Base-by-base conservation (phyloP, 495 filamentous ascomycete genomes). In the Cercophora sp. region DNA sequence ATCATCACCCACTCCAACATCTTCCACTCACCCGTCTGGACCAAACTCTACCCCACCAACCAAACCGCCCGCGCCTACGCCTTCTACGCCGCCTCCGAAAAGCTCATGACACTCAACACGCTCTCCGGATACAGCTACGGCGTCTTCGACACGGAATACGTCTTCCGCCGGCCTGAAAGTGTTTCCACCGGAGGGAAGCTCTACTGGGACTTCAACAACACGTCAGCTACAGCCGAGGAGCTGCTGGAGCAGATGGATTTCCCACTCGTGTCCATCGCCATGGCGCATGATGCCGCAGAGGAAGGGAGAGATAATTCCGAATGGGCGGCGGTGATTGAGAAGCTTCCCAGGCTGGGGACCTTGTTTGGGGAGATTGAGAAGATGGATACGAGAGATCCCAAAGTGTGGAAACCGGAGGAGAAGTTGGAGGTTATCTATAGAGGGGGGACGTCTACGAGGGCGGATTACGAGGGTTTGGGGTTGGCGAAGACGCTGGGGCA, bases 101-200 rank as follows among this genome's bases (percentile, higher is more conserved):
- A 26, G 19, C 31, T 42, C 2, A 44, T 40, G 5, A 18, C 45
- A 0, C 35, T 31, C 37, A 32, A 41, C 19, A 43, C 42, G 26
- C 3, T 18, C 22, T 70, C 66, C 18, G 73, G 72, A 19, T 43
- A 72, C 5, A 70, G 67, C 3, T 73, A 59, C 43, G 70, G 72
- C 48, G 64, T 78, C 13, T 76, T 76, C 64, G 70, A 78, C 61
- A 71, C 52, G 11, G 57, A 75, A 8, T 76, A 75, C 53, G 42
- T 55, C 9, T 79, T 69, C 64, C 74, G 72, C 54, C 56, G 55
- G 1, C 60, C 70, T 29, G 65, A 65, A 25, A 72, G 70, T 3
- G 67, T 46, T 1, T 60, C 63, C 8, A 65, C 62, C 6, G 69
- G 60, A 3, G 75, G 76, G 8, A 58, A 46, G n/a, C 64, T 75